Conservation (phyloP, 2,329 filamentous ascomycete species). For the Ascosphaera acerosa region DNA sequence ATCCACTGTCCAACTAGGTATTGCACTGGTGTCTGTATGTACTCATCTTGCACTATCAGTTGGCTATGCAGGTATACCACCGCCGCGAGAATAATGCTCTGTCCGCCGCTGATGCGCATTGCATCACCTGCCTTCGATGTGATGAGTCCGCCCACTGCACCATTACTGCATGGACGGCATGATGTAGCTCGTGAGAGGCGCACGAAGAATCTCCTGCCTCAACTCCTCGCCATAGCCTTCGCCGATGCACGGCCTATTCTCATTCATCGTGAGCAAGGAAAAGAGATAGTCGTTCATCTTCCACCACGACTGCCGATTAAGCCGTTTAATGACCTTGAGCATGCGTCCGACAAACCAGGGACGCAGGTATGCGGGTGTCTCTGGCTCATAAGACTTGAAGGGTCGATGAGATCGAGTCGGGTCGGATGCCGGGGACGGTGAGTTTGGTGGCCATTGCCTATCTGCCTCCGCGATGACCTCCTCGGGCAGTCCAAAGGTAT, state of each 20-base stretch:
- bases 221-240: constrained; percentile 12
- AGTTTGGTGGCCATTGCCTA: too few relatives aligned
- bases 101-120: too few relatives aligned
- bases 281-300: constrained; percentile 14
- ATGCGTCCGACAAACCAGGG: constrained; percentile 18
- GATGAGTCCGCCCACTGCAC: too few relatives aligned
- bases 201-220: constrained; percentile 14
- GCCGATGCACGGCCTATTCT: constrained; percentile 7
- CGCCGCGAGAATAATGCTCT: constrained; percentile 1
- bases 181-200: constrained; percentile 14
- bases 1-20: too few relatives aligned
- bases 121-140: too few relatives aligned
- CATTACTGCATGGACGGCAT: constrained; percentile 9
- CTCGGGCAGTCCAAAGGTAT: constrained; percentile 6
- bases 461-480: constrained; percentile 2
- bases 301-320: constrained; percentile 13
- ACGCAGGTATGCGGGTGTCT: constrained; percentile 7
- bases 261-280: constrained; percentile 13
- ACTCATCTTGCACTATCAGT: too few relatives aligned
- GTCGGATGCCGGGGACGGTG: too few relatives aligned
- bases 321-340: constrained; percentile 16
- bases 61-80: neutral
- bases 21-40: neutral
- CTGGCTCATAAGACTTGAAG: neutral
- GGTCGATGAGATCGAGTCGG: neutral